A percentile compares a stretch with the other conserved stretches of the same genome.
Evolutionary conservation across 805 yeast species (phyloP).

Genomic region (fission yeast (Schizosaccharomyces pombe)): DNA sequence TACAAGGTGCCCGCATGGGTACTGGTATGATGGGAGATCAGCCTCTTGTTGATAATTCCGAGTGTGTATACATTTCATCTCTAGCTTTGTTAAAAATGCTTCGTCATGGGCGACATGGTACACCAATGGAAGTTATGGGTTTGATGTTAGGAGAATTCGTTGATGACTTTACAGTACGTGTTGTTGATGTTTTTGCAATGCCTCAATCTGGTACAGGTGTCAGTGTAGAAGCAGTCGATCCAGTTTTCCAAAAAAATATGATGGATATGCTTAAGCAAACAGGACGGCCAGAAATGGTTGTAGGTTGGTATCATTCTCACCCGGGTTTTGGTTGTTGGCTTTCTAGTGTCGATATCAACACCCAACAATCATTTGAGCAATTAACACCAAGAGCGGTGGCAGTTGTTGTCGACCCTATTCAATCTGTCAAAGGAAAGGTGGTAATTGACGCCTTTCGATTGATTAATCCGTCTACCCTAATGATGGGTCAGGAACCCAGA

Average conservation of each 20-base stretch:
- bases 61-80: slow-evolving; percentile 44
- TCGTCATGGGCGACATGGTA: slow-evolving; percentile 40
- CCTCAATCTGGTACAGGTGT: slow-evolving; percentile 96
- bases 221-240: slow-evolving; percentile 96
- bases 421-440: slow-evolving; percentile 94
- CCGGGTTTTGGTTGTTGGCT: slow-evolving; percentile 99
- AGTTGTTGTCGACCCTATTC: slow-evolving; percentile 94
- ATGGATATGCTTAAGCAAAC: slow-evolving; percentile 98
- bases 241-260: slow-evolving; percentile 95
- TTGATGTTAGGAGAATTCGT: slow-evolving; percentile 83
- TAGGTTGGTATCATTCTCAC: slow-evolving; percentile 98
- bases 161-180: slow-evolving; percentile 91
- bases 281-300: slow-evolving; percentile 84
- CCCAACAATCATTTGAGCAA: slow-evolving; percentile 94
- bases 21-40: slow-evolving; percentile 6
- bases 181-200: slow-evolving; percentile 96
- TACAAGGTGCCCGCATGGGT: slow-evolving; percentile 3
- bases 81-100: slow-evolving; percentile 88
- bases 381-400: slow-evolving; percentile 91
- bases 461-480: slow-evolving; percentile 62
- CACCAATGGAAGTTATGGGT: slow-evolving; percentile 85
- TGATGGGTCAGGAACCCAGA: slow-evolving; percentile 95
- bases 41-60: slow-evolving; percentile 7
- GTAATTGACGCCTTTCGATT: slow-evolving; percentile 96
- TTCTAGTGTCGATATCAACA: slow-evolving; percentile 87